Base-by-base conservation (phyloP, 179 eudicot genomes). In the Dionaea muscipula region DNA sequence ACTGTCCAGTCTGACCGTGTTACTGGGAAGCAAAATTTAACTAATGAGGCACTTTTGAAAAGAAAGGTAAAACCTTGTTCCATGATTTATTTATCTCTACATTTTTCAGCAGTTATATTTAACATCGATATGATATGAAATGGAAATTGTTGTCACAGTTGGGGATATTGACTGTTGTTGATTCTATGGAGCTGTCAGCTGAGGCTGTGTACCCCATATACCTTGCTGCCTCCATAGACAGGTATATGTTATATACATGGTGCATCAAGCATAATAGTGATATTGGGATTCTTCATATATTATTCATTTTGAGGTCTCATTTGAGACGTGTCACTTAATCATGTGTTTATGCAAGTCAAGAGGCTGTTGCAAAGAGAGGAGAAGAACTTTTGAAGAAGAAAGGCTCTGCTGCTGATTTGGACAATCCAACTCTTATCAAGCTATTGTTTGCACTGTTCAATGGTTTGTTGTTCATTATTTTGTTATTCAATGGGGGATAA, bases 311-410 rank as follows among this genome's bases (percentile, higher is more conserved):
- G 15, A 39, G 9, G 47, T 43, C 47, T 43, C 19, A 56, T 26
- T 25, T 40, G 50, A 25, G 3, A 28, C 26, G 9, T 13, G 23
- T 37, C 27, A 26, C 31, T 56, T 58, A 26, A 56, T 71, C 61
- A 50, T 57, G 57, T 57, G 61, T 50, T 58, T 58, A 26, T 68
- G 64, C 75, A 69, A 90, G 97, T 69, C 97, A 90, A 63, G 97
- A 83, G 73, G 59, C 90, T 67, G 87, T 86, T 64, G 65, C 77
- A 27, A 86, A 70, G 82, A 80, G 71, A 75, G 97, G 90, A 59
- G 97, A 90, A 72, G 95, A 78, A 62, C 87, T 86, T 43, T 53
- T 86, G 68, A 90, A 86, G 87, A 90, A 77, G 79, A 90, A 75
- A 67, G 83, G 87, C 35, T 75, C 82, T 66, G 78, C 75, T 60